Percentiles rank a stretch among this genome's conserved stretches.
These are phyloP conservation scores for Boletus huronensis DNA, from an alignment of 768 basidiomycete genomes.

Conservation along the genomic window DNA sequence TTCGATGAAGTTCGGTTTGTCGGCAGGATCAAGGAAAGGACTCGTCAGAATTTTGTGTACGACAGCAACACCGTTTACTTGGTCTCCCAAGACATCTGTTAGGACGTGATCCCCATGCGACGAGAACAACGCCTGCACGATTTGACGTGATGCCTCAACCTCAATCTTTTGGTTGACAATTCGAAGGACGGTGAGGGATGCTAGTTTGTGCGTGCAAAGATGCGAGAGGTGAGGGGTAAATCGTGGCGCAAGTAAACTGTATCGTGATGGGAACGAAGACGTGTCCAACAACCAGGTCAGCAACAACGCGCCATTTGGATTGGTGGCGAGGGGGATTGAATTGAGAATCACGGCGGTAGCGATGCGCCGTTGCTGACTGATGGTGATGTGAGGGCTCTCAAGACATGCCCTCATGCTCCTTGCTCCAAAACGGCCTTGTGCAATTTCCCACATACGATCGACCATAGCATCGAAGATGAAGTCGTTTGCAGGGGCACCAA, in stretches of 20 bases:
- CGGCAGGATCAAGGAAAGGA: slow-evolving; percentile 70
- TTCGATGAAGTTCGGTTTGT: slow-evolving; percentile 71
- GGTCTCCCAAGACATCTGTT: slow-evolving; percentile 91
- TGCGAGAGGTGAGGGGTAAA: slow-evolving; percentile 97
- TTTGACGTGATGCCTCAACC: slow-evolving; percentile 78
- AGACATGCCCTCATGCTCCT: slow-evolving; percentile 97
- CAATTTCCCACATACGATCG: slow-evolving; percentile 98
- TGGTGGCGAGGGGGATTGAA: slow-evolving; percentile 95
- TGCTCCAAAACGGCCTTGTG: slow-evolving; percentile 96
- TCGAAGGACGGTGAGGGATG: slow-evolving; percentile 89
- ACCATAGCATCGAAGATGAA: slow-evolving; percentile 98
- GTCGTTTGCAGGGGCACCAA: slow-evolving; percentile 84
- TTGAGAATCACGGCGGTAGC: slow-evolving; percentile 94
- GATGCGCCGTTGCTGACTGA: slow-evolving; percentile 92
- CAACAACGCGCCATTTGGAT: slow-evolving; percentile 93
- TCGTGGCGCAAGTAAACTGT: slow-evolving; percentile 89
- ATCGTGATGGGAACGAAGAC: slow-evolving; percentile 92
- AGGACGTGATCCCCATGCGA: slow-evolving; percentile 87
- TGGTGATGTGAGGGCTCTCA: slow-evolving; percentile 81
- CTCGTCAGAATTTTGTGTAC: slow-evolving; percentile 91
- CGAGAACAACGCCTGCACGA: slow-evolving; percentile 88
- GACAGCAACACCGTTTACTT: slow-evolving; percentile 92
- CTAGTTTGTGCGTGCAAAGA: slow-evolving; percentile 96
- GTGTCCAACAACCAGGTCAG: slow-evolving; percentile 97
- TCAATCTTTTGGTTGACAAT: slow-evolving; percentile 97